Evolutionary conservation across 2,329 filamentous ascomycete species (phyloP).

Genomic region (Alternaria novae-zelandiae): DNA sequence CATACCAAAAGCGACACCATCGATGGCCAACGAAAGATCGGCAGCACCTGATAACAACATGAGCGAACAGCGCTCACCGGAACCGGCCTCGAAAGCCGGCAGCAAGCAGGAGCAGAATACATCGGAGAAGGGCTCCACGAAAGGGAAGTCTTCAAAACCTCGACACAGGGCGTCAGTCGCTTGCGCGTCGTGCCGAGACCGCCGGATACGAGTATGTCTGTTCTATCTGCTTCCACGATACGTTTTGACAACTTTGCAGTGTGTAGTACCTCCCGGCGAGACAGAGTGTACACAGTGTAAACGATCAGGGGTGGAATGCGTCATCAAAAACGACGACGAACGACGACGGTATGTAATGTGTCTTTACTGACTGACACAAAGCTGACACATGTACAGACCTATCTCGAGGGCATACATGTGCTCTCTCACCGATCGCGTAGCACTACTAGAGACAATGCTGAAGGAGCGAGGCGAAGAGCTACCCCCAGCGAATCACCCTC

Average conservation of each 20-base stretch:
- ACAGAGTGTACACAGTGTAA: constrained; percentile 61
- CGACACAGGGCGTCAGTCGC: constrained; percentile 60
- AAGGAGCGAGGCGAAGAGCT: constrained; percentile 57
- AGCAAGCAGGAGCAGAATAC: constrained; percentile 16
- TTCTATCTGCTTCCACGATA: background rate
- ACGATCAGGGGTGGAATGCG: constrained; percentile 57
- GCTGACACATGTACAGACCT: constrained; percentile 49
- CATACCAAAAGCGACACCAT: background rate
- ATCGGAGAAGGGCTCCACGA: constrained; percentile 18
- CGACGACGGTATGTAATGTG: constrained; percentile 53
- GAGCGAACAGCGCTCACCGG: constrained; percentile 20
- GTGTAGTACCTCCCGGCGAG: constrained; percentile 61
- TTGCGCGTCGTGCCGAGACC: constrained; percentile 60
- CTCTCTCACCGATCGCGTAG: constrained; percentile 62
- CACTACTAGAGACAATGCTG: constrained; percentile 60
- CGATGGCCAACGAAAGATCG: constrained; percentile 21
- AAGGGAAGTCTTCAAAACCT: constrained; percentile 37
- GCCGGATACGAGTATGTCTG: constrained; percentile 49
- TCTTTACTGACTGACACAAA: background rate
- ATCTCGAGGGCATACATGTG: constrained; percentile 66
- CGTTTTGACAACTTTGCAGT: constrained; percentile 48
- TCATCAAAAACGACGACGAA: constrained; percentile 66
- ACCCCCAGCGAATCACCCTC: constrained; percentile 61
- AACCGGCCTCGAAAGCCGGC: constrained; percentile 21
- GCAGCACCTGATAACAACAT: constrained; percentile 14